Base-by-base conservation (phyloP, 2,329 filamentous ascomycete genomes). In the Coleophoma crateriformis region DNA sequence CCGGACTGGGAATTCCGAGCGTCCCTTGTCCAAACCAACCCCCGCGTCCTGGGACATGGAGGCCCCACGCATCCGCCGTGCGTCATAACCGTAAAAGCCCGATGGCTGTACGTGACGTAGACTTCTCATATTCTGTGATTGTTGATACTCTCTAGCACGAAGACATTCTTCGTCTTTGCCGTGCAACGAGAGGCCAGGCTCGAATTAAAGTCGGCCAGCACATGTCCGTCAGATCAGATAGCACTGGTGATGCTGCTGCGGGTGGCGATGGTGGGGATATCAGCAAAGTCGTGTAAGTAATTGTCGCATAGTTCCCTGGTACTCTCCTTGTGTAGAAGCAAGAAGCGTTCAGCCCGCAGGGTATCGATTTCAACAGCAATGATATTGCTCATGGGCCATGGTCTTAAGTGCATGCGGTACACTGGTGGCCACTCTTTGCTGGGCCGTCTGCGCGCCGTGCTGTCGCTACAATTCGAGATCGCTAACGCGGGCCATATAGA, bases 211-310 rank as follows among this genome's bases (percentile, higher is more conserved):
- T 13, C 47, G 42, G 22, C 14, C 14, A 32, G 34, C 40, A 33
- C 19, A 49, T 49, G 48, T 42, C 48, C 34, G 32, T 22, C 22
- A 12, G 39, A 15, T 43, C 15, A 40, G 33, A 53, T 50, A 48
- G 48, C 50, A 33, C 41, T 41, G 17, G 39, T 19, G 19, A 19
- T 19, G 19, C 19, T 19, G 19, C 19, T 19, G 19, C 19, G 19
- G 19, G 19, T 22, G 39, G n/a, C 22, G 7, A 15, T 22, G 14
- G 39, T 12, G 39, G 39, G 17, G 39, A 41, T 20, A 22, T 37
- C 15, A 53, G 51, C 20, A 53, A 50, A 38, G 51, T 50, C 17
- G 51, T 53, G 51, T 53, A 50, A 48, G 51, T 50, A 15, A 15
- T 4, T 13, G 11, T 20, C 11, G 33, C 32, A 11, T 13, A 27